Conservation (phyloP, 257 asterid genomes). For the Lycium ferocissimum region DNA sequence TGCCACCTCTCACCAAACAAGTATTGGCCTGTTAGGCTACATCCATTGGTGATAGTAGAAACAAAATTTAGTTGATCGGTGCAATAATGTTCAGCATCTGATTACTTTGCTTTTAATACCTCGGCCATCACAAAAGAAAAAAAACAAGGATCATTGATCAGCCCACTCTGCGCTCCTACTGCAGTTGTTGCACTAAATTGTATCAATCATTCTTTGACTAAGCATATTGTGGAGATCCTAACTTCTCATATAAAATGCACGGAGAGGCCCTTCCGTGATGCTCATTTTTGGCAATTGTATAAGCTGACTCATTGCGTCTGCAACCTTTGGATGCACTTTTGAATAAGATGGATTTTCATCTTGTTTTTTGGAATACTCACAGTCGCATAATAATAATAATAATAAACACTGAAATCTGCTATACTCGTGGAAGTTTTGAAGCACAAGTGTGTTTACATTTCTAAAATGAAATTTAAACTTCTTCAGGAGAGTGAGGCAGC, state of each 20-base stretch:
- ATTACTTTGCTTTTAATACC: not conserved
- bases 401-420: not conserved
- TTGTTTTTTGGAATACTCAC: not conserved
- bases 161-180: not conserved
- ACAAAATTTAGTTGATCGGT: conserved; percentile 2
- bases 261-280: not conserved
- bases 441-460: conserved; percentile 21
- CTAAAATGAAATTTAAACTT: conserved; percentile 30
- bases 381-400: not conserved
- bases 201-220: not conserved
- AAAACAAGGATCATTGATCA: not conserved
- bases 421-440: not conserved
- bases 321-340: not conserved
- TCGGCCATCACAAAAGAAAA: not conserved
- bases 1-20: not conserved
- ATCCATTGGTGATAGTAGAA: not conserved
- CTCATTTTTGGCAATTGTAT: not conserved
- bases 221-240: not conserved
- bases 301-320: not conserved
- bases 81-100: not conserved
- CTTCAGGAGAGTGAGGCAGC: conserved; percentile 76
- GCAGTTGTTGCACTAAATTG: not conserved
- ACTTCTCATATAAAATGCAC: not conserved
- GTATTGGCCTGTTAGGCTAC: not conserved
- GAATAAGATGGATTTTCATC: not conserved